Base-by-base conservation (phyloP, 345 rosid genomes). In the Brassica carinata region DNA sequence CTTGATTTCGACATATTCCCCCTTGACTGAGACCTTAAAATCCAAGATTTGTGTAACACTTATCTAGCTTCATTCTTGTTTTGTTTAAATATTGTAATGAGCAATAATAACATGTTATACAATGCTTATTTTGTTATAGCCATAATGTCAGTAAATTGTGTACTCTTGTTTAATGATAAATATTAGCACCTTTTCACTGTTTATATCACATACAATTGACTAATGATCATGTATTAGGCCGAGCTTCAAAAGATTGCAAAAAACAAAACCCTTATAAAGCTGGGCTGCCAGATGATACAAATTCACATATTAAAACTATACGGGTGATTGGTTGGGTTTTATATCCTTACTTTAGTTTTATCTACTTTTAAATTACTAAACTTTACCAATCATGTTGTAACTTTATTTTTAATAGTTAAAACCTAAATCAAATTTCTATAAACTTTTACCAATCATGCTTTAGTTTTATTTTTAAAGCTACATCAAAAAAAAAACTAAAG, bases 1-100 rank as follows among this genome's bases (percentile, higher is more conserved):
- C 73, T 30, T 76, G 80, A 81, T 64, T 36, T 70, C 55, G 80
- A 70, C 73, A 45, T 55, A 0, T 75, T 63, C 18, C 30, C 18
- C 13, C 38, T 26, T 61, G 78, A 80, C 34, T 23, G 31, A 23
- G 53, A 40, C 51, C 26, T 29, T 29, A 15, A 72, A 66, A n/a
- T 79, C 36, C 38, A 74, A 59, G 61, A 59, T 43, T 23, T 31
- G 17, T 15, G 8, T n/a, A 74, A 14, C 17, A 40, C 9, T 66
- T 67, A 0, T 58, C 36, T 66, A 67, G 27, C 72, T 38, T 72
- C 69, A 31, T 33, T 65, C n/a, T 53, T 34, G 2, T 18, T 29
- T 10, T 68, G 0, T 27, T 29, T 4, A 4, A 9, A 40, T 9
- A 3, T 13, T 64, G 4, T 55, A 3, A 3, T 10, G 19, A 8